Conservation (phyloP, 2,329 filamentous ascomycete genomes). For the Aspergillus latus region DNA sequence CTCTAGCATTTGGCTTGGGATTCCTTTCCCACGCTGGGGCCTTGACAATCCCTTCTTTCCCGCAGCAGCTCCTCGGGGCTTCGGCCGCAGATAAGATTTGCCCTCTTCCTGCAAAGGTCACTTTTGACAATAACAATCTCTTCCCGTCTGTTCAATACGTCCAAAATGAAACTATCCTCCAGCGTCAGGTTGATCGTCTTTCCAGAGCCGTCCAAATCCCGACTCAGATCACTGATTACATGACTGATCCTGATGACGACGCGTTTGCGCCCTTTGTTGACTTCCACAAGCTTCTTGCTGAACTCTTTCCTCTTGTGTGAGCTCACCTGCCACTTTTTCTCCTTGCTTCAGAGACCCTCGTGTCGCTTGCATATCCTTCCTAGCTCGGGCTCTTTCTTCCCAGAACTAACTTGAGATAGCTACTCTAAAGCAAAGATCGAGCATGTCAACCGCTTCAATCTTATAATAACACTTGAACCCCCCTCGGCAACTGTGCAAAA, state of each 20-base stretch:
- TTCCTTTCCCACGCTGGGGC: conserved; percentile 15
- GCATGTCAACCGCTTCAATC: conserved; percentile 62
- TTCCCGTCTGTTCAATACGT: conserved; percentile 31
- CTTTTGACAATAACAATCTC: conserved; percentile 29
- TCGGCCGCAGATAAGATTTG: conserved; percentile 19
- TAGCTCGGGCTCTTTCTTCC: not conserved
- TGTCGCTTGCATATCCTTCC: not conserved
- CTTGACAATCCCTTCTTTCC: conserved; percentile 27
- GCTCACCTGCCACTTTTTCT: too few relatives aligned
- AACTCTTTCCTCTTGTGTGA: conserved; percentile 54
- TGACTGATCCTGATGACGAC: conserved; percentile 53
- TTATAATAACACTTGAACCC: conserved; percentile 58
- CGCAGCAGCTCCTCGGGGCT: conserved; percentile 24
- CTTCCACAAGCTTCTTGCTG: conserved; percentile 52
- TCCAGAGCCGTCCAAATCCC: conserved; percentile 59
- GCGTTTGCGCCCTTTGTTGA: conserved; percentile 60
- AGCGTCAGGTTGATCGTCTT: conserved; percentile 50
- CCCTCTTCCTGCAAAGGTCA: conserved; percentile 31
- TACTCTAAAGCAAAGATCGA: conserved; percentile 48
- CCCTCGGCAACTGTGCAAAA: conserved; percentile 48
- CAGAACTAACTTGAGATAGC: conserved; percentile 26
- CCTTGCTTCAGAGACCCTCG: conserved; percentile 1
- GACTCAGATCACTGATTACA: conserved; percentile 41
- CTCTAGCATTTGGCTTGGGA: conserved; percentile 8
- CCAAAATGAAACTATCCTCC: conserved; percentile 28